phyloP scores from a whole-genome alignment of 2,329 filamentous ascomycete genomes.

The Apiospora rasikravindrae region DNA sequence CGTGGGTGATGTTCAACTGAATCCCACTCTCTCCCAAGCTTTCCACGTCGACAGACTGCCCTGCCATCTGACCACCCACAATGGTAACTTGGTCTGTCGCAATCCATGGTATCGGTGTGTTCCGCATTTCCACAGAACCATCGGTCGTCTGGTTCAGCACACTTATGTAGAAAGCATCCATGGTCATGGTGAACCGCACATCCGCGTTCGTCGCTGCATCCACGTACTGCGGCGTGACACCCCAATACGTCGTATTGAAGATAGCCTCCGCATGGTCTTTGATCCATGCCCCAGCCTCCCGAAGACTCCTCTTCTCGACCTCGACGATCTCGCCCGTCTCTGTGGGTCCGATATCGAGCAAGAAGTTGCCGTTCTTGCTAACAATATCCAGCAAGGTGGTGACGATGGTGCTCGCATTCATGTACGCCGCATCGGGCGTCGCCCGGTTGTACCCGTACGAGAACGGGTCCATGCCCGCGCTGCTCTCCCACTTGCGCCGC shows the following conservation, averaged over 20 bases:
- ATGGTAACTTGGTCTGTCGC: slow-evolving; percentile 50
- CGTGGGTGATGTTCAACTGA: neutral
- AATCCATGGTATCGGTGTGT: slow-evolving; percentile 43
- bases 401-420: slow-evolving; percentile 56
- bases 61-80: slow-evolving; percentile 41
- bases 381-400: slow-evolving; percentile 41
- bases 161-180: slow-evolving; percentile 58
- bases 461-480: slow-evolving; percentile 64
- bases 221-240: slow-evolving; percentile 32
- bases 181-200: slow-evolving; percentile 57
- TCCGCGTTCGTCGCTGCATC: slow-evolving; percentile 31
- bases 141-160: slow-evolving; percentile 37
- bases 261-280: slow-evolving; percentile 58
- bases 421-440: slow-evolving; percentile 53
- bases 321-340: slow-evolving; percentile 60
- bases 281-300: slow-evolving; percentile 60
- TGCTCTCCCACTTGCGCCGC: slow-evolving; percentile 64
- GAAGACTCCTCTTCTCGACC: slow-evolving; percentile 52
- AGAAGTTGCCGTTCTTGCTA: slow-evolving; percentile 49
- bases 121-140: slow-evolving; percentile 19
- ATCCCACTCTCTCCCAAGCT: neutral
- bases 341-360: slow-evolving; percentile 61
- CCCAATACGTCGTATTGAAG: slow-evolving; percentile 59
- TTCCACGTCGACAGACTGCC: neutral
- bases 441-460: slow-evolving; percentile 65